Evolutionary conservation across 2,329 filamentous ascomycete species (phyloP).

Genomic region (Neonectria neomacrospora): DNA sequence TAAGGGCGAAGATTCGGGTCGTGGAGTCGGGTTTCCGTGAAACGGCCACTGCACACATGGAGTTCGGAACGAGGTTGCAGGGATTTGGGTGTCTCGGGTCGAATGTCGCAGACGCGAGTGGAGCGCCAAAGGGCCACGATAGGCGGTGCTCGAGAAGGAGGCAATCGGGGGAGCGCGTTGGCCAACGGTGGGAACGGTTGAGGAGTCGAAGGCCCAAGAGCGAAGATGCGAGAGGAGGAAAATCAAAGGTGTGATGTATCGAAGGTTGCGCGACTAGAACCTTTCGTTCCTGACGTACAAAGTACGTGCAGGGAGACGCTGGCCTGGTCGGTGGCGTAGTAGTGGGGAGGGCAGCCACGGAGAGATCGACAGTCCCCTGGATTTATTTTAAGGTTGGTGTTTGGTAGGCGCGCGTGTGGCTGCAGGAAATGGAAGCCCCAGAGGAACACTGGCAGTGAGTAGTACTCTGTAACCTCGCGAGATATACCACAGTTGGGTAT

Average conservation of each 20-base stretch:
- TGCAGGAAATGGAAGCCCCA: neutral
- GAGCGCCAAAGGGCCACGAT: slow-evolving; percentile 20
- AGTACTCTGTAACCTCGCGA: neutral
- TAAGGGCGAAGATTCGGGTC: slow-evolving; percentile 3
- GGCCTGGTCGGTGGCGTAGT: slow-evolving; percentile 21
- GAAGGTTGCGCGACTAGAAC: slow-evolving; percentile 6
- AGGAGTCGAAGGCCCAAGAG: neutral
- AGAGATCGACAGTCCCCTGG: slow-evolving; percentile 21
- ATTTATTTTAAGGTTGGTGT: slow-evolving; percentile 19
- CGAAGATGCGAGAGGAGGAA: neutral
- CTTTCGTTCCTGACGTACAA: slow-evolving; percentile 12
- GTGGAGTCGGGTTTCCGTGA: slow-evolving; percentile 10
- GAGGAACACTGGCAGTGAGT: neutral
- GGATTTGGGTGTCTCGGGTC: slow-evolving; percentile 29
- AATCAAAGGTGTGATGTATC: neutral
- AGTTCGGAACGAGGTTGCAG: slow-evolving; percentile 28
- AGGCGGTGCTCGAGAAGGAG: slow-evolving; percentile 19
- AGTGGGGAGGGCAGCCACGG: slow-evolving; percentile 20
- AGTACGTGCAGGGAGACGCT: slow-evolving; percentile 1
- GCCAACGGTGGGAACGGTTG: neutral
- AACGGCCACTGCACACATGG: slow-evolving; percentile 19
- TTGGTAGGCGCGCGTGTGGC: slow-evolving; percentile 4
- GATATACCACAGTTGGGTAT: no score
- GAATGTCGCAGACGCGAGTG: slow-evolving; percentile 24
- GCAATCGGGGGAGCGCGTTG: slow-evolving; percentile 12